These are phyloP conservation scores for Cytospora schulzeri DNA, from an alignment of 2,329 filamentous ascomycete genomes.

Conservation along the genomic window DNA sequence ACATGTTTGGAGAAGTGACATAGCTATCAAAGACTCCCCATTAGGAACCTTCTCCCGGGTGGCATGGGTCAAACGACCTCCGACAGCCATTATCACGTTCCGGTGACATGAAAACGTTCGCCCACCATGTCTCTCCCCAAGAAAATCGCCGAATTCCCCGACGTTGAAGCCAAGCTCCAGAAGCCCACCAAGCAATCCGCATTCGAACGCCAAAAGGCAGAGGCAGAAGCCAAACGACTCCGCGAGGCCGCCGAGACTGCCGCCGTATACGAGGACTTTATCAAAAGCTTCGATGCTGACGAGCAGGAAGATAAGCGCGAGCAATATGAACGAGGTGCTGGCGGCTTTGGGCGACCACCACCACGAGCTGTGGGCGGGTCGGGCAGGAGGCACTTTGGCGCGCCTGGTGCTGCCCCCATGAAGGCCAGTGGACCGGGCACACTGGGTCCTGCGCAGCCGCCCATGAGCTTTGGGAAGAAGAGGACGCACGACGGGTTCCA, in stretches of 20 bases:
- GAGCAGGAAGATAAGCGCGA: slow-evolving; percentile 48
- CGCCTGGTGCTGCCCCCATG: slow-evolving; percentile 51
- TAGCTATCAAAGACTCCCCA: background rate
- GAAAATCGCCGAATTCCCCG: slow-evolving; percentile 63
- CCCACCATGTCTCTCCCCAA: slow-evolving; percentile 51
- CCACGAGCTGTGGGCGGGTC: slow-evolving; percentile 33
- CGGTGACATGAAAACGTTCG: slow-evolving; percentile 16
- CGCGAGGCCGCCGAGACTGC: slow-evolving; percentile 86
- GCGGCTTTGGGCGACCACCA: slow-evolving; percentile 24
- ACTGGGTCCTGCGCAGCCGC: slow-evolving; percentile 57
- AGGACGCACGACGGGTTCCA: slow-evolving; percentile 52
- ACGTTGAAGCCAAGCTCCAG: slow-evolving; percentile 75
- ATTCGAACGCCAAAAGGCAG: slow-evolving; percentile 86
- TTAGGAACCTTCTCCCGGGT: background rate
- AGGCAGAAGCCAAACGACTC: slow-evolving; percentile 83
- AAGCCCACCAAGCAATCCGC: slow-evolving; percentile 81
- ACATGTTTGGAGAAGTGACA: background rate
- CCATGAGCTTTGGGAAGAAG: slow-evolving; percentile 55
- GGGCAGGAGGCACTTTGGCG: slow-evolving; percentile 67
- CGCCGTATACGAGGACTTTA: slow-evolving; percentile 83
- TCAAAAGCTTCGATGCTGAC: slow-evolving; percentile 74
- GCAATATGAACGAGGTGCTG: slow-evolving; percentile 9
- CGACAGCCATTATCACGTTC: background rate
- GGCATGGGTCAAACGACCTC: slow-evolving; percentile 1
- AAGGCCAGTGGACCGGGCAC: slow-evolving; percentile 64